Conservation (phyloP, 2,329 filamentous ascomycete genomes). For the Fusarium tanahbumbuense region DNA sequence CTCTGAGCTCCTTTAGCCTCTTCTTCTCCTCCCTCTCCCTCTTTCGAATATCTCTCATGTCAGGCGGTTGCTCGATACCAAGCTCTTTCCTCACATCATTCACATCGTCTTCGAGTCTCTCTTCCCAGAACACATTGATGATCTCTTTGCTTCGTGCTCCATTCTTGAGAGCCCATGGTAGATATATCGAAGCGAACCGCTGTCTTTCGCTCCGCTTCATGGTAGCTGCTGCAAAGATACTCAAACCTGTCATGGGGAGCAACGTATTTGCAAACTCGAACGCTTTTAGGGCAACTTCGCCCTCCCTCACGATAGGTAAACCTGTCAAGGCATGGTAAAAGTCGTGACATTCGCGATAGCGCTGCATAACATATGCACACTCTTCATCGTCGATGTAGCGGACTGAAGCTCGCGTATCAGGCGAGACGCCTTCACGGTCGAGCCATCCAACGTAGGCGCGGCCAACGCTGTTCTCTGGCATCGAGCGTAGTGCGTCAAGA, state of each 20-base stretch:
- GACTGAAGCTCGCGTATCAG: slow-evolving; percentile 85
- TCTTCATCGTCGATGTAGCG: slow-evolving; percentile 95
- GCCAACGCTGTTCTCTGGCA: slow-evolving; percentile 81
- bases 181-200: slow-evolving; percentile 78
- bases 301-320: slow-evolving; percentile 90
- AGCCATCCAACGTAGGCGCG: slow-evolving; percentile 88
- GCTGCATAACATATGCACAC: slow-evolving; percentile 98
- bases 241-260: slow-evolving; percentile 93
- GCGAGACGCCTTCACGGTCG: slow-evolving; percentile 92
- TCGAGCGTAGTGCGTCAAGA: slow-evolving; percentile 74
- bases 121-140: slow-evolving; percentile 98
- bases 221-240: slow-evolving; percentile 85
- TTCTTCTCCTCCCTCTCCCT: slow-evolving; percentile 76
- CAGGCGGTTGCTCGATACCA: slow-evolving; percentile 88
- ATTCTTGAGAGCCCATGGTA: slow-evolving; percentile 92
- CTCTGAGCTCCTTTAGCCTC: slow-evolving; percentile 63
- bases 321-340: slow-evolving; percentile 97
- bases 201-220: slow-evolving; percentile 83
- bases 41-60: slow-evolving; percentile 82
- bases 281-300: slow-evolving; percentile 96
- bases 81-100: slow-evolving; percentile 78
- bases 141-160: slow-evolving; percentile 81
- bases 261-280: slow-evolving; percentile 97
- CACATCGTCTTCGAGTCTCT: slow-evolving; percentile 87
- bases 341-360: slow-evolving; percentile 96